Conservation (phyloP, 148 eudicot species). For the Vaccinium corymbosum region DNA sequence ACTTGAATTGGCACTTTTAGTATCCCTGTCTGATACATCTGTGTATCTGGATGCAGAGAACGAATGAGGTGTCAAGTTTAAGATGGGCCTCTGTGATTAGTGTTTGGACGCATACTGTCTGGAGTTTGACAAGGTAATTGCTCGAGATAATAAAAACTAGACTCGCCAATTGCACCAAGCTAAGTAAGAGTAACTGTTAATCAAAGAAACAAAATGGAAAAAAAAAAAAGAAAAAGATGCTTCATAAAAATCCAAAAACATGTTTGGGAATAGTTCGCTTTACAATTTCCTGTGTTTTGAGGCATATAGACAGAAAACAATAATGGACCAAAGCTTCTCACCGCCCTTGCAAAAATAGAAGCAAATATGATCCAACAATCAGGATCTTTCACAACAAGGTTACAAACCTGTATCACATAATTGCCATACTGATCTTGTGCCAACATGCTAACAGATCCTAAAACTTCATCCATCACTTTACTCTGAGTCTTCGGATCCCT, state of each 20-base stretch:
- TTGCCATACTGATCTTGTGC: slow-evolving; percentile 99
- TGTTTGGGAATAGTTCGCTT: background rate
- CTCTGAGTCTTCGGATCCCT: slow-evolving; percentile 69
- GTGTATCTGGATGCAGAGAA: background rate
- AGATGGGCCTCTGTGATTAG: background rate
- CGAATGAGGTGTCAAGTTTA: background rate
- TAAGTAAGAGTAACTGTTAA: background rate
- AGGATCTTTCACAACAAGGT: slow-evolving; percentile 2
- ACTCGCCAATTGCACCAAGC: background rate
- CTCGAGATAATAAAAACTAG: background rate
- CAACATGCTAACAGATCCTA: slow-evolving; percentile 84
- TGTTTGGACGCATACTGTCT: background rate
- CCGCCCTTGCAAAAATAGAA: background rate
- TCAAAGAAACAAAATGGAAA: background rate
- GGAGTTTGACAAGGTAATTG: slow-evolving; percentile 9
- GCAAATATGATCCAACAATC: background rate
- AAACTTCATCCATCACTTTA: slow-evolving; percentile 91
- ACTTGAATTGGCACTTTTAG: background rate
- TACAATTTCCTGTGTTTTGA: background rate
- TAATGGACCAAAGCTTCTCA: background rate
- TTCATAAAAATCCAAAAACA: background rate
- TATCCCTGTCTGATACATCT: background rate
- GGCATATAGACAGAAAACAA: background rate
- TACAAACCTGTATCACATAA: slow-evolving; percentile 92
- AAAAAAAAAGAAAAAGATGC: background rate